These are phyloP conservation scores for Iberis amara DNA, from an alignment of 441 rosid genomes.

Conservation along the genomic window DNA sequence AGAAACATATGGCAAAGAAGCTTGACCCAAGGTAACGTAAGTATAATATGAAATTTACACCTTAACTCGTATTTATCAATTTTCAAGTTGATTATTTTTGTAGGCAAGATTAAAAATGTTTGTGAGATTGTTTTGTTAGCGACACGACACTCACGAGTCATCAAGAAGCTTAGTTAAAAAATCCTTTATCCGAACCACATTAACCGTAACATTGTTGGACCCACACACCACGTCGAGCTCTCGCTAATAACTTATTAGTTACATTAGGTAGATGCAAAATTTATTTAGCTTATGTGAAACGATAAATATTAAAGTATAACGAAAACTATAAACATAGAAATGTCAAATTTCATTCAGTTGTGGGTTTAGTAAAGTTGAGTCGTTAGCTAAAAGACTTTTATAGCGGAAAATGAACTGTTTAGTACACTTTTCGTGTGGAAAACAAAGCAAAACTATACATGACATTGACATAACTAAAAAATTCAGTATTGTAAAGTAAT, in stretches of 20 bases:
- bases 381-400: conserved; percentile 2
- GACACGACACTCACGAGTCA: conserved; percentile 8
- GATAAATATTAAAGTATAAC: not conserved
- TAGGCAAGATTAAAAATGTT: conserved; percentile 6
- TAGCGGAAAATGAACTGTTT: not conserved
- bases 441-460: not conserved
- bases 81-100: not conserved
- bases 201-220: conserved; percentile 30
- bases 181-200: conserved; percentile 11
- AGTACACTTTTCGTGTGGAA: conserved; percentile 2
- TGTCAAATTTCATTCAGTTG: not conserved
- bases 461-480: not conserved
- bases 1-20: conserved; percentile 24
- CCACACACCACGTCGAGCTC: conserved; percentile 14
- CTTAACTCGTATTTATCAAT: not conserved
- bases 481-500: not conserved
- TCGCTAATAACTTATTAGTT: no score
- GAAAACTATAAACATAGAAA: not conserved
- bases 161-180: conserved; percentile 21
- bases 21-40: no score
- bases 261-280: not conserved
- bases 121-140: conserved; percentile 2
- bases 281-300: conserved; percentile 13
- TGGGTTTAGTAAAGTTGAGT: conserved; percentile 23
- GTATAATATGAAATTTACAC: no score